Evolutionary conservation across 345 rosid species (phyloP).

Genomic region (Crucihimalaya himalaica): DNA sequence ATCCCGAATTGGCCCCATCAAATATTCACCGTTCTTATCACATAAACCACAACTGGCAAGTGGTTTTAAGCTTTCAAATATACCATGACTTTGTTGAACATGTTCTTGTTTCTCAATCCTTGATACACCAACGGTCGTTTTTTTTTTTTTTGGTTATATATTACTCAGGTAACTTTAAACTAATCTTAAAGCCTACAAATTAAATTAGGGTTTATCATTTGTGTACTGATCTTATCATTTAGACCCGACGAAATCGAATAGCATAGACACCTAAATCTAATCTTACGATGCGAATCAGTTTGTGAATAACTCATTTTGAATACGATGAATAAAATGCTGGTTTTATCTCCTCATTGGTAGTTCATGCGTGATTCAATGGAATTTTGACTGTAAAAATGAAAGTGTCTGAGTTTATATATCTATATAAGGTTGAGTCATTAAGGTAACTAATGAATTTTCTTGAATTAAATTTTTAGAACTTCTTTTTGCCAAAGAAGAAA

Average conservation of each 20-base stretch:
- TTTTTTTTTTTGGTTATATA: not conserved
- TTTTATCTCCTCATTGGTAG: not conserved
- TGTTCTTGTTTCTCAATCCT: not conserved
- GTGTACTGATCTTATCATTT: not conserved
- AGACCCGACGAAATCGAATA: not conserved
- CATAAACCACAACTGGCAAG: conserved; percentile 7
- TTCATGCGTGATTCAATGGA: not conserved
- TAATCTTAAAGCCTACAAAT: not conserved
- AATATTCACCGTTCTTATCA: conserved; percentile 18
- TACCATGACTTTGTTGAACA: not conserved
- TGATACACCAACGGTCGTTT: not conserved
- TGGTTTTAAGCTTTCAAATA: not conserved
- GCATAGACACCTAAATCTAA: not conserved
- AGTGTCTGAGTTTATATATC: not conserved
- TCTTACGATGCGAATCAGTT: not conserved
- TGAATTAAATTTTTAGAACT: not conserved
- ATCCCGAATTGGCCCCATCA: not conserved
- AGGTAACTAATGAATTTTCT: not conserved
- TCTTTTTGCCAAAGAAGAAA: not conserved
- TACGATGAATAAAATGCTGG: not conserved
- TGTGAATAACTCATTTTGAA: not conserved
- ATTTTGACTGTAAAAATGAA: not conserved
- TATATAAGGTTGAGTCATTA: not conserved
- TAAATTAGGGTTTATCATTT: not conserved
- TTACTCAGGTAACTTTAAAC: not conserved